Evolutionary conservation across 2,329 filamentous ascomycete species (phyloP).

Genomic region (Pseudocercospora fuligena): DNA sequence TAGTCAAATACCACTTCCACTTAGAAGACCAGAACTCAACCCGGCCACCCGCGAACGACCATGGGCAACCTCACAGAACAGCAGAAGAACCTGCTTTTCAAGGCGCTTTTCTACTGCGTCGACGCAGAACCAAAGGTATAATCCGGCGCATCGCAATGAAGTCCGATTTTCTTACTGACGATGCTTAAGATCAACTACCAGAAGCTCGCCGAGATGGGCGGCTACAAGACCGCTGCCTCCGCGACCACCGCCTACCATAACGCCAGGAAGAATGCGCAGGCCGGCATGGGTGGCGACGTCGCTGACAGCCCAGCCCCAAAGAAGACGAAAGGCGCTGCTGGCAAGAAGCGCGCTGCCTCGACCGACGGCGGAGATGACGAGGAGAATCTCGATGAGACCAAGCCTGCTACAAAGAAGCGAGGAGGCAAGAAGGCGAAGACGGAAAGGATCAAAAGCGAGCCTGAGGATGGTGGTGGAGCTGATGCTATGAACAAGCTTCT

Average conservation of each 20-base stretch:
- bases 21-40: too few relatives aligned
- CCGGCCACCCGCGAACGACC: neutral
- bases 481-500: neutral
- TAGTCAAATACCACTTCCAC: neutral
- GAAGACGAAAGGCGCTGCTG: constrained; percentile 4
- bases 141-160: too few relatives aligned
- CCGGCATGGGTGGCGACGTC: constrained; percentile 50
- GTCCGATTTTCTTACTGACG: neutral
- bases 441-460: constrained; percentile 8
- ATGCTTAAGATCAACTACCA: constrained; percentile 29
- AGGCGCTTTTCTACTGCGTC: neutral
- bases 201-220: constrained; percentile 25
- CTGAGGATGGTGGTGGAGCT: constrained; percentile 6
- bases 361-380: constrained; percentile 12
- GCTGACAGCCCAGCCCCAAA: neutral
- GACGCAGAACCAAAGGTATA: neutral
- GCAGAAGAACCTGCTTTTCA: neutral
- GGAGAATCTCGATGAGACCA: constrained; percentile 3
- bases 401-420: constrained; percentile 11
- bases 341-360: constrained; percentile 11
- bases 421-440: constrained; percentile 1
- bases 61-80: neutral
- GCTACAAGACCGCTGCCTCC: constrained; percentile 29
- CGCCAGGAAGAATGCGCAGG: constrained; percentile 73
- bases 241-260: constrained; percentile 53